Conservation (phyloP, 352 stramenopile genomes). For the Lagenidium giganteum region DNA sequence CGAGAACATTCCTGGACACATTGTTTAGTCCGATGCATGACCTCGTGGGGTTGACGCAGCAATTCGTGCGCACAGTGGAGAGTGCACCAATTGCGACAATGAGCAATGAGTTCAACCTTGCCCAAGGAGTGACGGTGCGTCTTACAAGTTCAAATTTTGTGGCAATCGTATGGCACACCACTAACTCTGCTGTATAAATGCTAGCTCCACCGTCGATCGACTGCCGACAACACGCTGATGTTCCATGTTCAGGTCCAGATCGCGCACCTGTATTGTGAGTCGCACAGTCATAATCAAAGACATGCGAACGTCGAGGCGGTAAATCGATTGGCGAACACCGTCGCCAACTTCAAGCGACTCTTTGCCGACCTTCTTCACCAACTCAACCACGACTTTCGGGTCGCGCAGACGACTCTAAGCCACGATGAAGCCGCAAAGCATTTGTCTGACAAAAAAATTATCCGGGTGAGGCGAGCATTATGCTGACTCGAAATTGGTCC, state of each 20-base stretch:
- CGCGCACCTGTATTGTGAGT: constrained; percentile 37
- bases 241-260: constrained; percentile 28
- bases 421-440: too few species aligned
- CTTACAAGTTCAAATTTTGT: not conserved
- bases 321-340: too few species aligned
- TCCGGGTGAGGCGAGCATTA: too few species aligned
- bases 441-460: too few species aligned
- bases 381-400: too few species aligned
- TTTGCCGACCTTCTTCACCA: too few species aligned
- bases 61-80: constrained; percentile 34
- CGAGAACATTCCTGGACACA: constrained; percentile 35
- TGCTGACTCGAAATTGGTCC: too few species aligned
- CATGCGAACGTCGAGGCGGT: too few species aligned
- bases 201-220: too few species aligned
- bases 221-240: too few species aligned
- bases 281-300: constrained; percentile 21
- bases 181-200: constrained; percentile 2
- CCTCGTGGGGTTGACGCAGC: constrained; percentile 41
- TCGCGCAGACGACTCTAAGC: too few species aligned
- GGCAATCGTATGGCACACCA: not conserved
- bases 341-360: too few species aligned
- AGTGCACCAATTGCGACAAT: constrained; percentile 33
- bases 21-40: constrained; percentile 58
- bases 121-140: constrained; percentile 42
- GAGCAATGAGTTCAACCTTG: constrained; percentile 58